A percentile compares a stretch with the other conserved stretches of the same genome.
These are phyloP conservation scores for Kluyveromyces siamensis DNA, from an alignment of 805 yeast species.

Conservation along the genomic window DNA sequence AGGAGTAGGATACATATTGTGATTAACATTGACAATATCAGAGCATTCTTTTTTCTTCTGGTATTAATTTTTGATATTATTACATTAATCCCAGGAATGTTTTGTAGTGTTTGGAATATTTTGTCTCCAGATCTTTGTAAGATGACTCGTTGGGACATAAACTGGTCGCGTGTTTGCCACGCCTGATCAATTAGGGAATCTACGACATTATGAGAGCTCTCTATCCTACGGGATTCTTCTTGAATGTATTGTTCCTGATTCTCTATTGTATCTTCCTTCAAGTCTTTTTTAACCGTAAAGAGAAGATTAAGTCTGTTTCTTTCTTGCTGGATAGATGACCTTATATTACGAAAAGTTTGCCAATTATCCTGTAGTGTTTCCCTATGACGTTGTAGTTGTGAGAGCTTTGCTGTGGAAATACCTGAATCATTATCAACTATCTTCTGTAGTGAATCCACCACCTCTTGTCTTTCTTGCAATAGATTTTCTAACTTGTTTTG, in stretches of 20 bases:
- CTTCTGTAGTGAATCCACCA: constrained; percentile 41
- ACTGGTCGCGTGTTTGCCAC: constrained; percentile 79
- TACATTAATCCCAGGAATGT: constrained; percentile 76
- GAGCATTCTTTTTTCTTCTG: constrained; percentile 77
- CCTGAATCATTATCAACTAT: constrained; percentile 47
- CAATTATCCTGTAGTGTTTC: constrained; percentile 68
- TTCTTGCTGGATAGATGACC: constrained; percentile 55
- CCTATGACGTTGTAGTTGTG: constrained; percentile 75
- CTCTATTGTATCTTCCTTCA: constrained; percentile 50
- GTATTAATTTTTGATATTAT: constrained; percentile 75
- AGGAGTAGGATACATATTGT: constrained; percentile 63
- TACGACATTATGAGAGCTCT: constrained; percentile 62
- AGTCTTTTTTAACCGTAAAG: constrained; percentile 69
- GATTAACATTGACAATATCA: constrained; percentile 71
- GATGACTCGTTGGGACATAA: constrained; percentile 58
- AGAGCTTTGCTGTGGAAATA: constrained; percentile 63
- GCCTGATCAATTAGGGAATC: constrained; percentile 81
- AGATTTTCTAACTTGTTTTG: constrained; percentile 42
- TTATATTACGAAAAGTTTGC: constrained; percentile 51
- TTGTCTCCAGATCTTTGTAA: constrained; percentile 57
- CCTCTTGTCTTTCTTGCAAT: constrained; percentile 45
- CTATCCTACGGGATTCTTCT: constrained; percentile 67
- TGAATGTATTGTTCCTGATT: constrained; percentile 65
- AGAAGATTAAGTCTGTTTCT: constrained; percentile 68
- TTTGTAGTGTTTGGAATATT: constrained; percentile 50